Conservation (phyloP, 208 protist species). For the Willaertia magna region DNA sequence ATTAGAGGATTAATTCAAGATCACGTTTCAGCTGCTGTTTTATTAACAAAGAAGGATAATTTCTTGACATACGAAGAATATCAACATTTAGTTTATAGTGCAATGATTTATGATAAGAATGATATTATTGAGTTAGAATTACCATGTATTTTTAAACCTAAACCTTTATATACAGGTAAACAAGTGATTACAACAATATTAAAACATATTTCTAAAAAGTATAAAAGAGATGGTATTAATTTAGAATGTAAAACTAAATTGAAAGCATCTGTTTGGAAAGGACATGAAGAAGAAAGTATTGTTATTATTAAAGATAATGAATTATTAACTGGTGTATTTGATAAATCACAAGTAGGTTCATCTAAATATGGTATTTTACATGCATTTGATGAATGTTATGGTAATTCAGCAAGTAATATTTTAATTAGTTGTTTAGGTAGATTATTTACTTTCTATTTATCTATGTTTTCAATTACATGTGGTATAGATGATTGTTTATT, state of each 20-base stretch:
- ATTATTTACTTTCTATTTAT: conserved; percentile 84
- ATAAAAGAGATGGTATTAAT: conserved; percentile 45
- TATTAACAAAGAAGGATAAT: conserved; percentile 86
- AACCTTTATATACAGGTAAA: conserved; percentile 88
- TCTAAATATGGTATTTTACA: conserved; percentile 73
- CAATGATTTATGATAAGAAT: conserved; percentile 47
- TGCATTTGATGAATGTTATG: conserved; percentile 91
- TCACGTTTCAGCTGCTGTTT: conserved; percentile 89
- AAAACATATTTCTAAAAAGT: conserved; percentile 49
- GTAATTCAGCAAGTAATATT: conserved; percentile 68
- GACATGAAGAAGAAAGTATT: conserved; percentile 38
- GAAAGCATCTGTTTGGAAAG: conserved; percentile 35
- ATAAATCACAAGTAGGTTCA: conserved; percentile 77
- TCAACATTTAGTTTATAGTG: conserved; percentile 77
- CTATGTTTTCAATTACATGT: conserved; percentile 90
- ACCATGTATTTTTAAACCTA: conserved; percentile 85
- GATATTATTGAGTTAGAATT: conserved; percentile 47
- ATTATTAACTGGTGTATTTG: conserved; percentile 89
- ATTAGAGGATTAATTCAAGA: conserved; percentile 99
- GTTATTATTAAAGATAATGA: conserved; percentile 80
- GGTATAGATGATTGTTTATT: conserved; percentile 95
- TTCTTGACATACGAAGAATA: conserved; percentile 83
- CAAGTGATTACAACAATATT: conserved; percentile 83
- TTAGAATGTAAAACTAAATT: conserved; percentile 64
- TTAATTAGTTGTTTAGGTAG: conserved; percentile 84